These are phyloP conservation scores for Calonectria naviculata DNA, from an alignment of 2,329 filamentous ascomycete genomes.

Conservation along the genomic window DNA sequence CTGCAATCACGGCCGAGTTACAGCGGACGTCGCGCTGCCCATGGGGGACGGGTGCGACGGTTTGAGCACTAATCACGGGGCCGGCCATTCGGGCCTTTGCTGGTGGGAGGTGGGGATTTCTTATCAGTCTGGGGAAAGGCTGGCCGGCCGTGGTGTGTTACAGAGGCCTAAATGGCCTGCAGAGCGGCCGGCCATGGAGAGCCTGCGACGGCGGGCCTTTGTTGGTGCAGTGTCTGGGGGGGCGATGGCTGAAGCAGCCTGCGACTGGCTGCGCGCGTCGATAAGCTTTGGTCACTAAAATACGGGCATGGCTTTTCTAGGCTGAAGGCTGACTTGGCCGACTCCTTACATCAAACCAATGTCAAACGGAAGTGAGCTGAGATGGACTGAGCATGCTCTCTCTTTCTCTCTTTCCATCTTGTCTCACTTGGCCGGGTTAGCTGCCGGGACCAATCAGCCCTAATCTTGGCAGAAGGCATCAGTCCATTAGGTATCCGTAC, in stretches of 20 bases:
- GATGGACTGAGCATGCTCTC: neutral
- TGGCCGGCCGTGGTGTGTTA: neutral
- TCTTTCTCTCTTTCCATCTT: neutral
- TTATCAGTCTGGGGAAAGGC: conserved; percentile 39
- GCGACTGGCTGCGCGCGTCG: neutral
- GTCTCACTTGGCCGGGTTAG: neutral
- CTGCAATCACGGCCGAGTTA: neutral
- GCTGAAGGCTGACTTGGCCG: neutral
- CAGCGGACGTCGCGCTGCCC: neutral
- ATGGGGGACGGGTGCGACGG: neutral
- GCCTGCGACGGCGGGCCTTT: neutral
- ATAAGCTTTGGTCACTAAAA: neutral
- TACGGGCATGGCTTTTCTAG: neutral
- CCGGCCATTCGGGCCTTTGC: conserved; percentile 38
- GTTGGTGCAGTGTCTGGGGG: neutral
- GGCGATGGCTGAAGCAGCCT: neutral
- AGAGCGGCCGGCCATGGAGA: neutral
- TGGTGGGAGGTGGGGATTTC: conserved; percentile 18
- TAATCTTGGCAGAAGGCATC: neutral
- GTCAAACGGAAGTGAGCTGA: neutral
- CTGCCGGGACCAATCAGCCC: too few relatives aligned
- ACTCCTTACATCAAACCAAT: neutral
- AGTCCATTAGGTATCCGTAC: neutral
- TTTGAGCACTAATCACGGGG: conserved; percentile 33
- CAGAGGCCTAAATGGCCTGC: neutral